Percentiles rank a stretch among this genome's conserved stretches.
Evolutionary conservation across 73 alveolate species (phyloP).

Genomic region (Paramecium caudatum): DNA sequence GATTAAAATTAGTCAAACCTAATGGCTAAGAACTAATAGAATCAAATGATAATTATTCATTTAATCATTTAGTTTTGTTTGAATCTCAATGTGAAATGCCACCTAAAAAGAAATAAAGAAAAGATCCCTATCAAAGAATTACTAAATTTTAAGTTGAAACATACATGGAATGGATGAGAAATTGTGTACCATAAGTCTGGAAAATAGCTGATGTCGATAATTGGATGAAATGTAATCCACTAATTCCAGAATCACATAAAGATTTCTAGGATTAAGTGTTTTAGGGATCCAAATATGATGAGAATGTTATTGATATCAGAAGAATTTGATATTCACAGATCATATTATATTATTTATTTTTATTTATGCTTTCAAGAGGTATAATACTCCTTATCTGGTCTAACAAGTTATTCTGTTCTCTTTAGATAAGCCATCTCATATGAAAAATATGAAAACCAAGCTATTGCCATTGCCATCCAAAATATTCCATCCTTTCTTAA

Average conservation of each 20-base stretch:
- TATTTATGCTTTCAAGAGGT: constrained; percentile 15
- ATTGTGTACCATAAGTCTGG: constrained; percentile 25
- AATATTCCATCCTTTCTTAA: neutral
- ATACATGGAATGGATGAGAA: constrained; percentile 46
- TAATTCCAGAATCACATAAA: constrained; percentile 13
- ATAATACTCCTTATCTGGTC: constrained; percentile 42
- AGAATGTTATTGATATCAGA: constrained; percentile 49
- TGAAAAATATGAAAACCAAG: constrained; percentile 42
- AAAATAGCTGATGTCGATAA: constrained; percentile 45
- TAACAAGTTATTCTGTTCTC: constrained; percentile 8
- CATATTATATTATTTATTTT: neutral
- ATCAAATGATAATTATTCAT: constrained; percentile 21
- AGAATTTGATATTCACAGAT: constrained; percentile 28
- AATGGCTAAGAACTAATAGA: constrained; percentile 29
- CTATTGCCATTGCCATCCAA: constrained; percentile 3
- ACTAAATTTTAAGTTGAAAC: constrained; percentile 39
- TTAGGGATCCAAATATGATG: constrained; percentile 55
- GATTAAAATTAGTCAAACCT: constrained; percentile 51
- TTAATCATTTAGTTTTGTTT: constrained; percentile 61
- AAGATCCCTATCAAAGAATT: neutral
- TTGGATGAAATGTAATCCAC: constrained; percentile 38
- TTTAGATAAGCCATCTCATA: constrained; percentile 8
- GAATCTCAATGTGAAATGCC: constrained; percentile 53
- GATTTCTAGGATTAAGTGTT: constrained; percentile 43
- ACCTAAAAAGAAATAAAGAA: neutral